Evolutionary conservation across 2,329 filamentous ascomycete genomes (phyloP).

Genomic region (Verticillium zaregamsianum): DNA sequence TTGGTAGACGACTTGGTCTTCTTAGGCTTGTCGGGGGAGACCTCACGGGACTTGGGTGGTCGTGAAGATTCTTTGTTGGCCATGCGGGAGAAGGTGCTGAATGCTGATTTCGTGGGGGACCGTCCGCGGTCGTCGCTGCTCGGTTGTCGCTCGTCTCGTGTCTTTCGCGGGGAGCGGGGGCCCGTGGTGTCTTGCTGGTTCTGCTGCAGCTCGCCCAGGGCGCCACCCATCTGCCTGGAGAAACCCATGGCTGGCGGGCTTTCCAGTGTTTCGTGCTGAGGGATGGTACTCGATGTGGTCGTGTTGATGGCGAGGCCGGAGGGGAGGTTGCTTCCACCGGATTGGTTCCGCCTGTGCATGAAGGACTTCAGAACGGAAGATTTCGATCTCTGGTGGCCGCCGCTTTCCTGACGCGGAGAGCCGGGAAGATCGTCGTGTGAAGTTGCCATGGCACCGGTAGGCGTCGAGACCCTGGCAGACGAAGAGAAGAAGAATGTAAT

Average conservation of each 20-base stretch:
- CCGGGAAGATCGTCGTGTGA: neutral
- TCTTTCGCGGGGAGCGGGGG: slow-evolving; percentile 34
- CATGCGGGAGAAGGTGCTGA: slow-evolving; percentile 39
- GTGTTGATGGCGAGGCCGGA: slow-evolving; percentile 11
- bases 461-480: neutral
- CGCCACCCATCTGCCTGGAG: slow-evolving; percentile 33
- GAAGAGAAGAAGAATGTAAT: neutral
- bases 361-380: slow-evolving; percentile 47
- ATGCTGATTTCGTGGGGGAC: slow-evolving; percentile 40
- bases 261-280: slow-evolving; percentile 4
- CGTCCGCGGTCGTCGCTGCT: slow-evolving; percentile 26
- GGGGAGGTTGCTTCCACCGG: slow-evolving; percentile 30
- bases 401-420: slow-evolving; percentile 3
- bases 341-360: slow-evolving; percentile 44
- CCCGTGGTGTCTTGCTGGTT: slow-evolving; percentile 40
- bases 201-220: slow-evolving; percentile 53
- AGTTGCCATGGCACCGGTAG: neutral
- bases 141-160: slow-evolving; percentile 21
- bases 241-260: slow-evolving; percentile 26
- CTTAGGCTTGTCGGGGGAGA: slow-evolving; percentile 59
- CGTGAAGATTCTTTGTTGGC: slow-evolving; percentile 33
- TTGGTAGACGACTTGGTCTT: slow-evolving; percentile 83
- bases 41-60: slow-evolving; percentile 36
- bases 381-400: slow-evolving; percentile 37
- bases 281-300: neutral